Evolutionary conservation across 75 land plant genomes (phyloP), one percentile per base, ranked within the genome.

Genomic region (Selaginella tamariscina): DNA sequence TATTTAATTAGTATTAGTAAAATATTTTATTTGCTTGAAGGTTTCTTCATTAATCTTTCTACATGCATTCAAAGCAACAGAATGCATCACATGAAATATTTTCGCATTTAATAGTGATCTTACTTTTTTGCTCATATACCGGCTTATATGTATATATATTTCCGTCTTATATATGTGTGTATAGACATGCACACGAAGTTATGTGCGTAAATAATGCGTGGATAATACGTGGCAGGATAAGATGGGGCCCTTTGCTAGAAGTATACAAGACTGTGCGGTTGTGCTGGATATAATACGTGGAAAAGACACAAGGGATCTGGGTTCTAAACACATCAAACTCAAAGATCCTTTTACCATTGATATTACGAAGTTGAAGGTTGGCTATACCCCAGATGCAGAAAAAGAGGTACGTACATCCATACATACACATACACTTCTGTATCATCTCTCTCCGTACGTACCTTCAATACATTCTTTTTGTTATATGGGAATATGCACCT

Each of bases 211-310:
- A n/a, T n/a, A n/a, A n/a, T n/a, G n/a, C n/a, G n/a, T n/a, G n/a
- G n/a, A n/a, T n/a, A n/a, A n/a, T n/a, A n/a, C n/a, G n/a, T 69
- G 30, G 65, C 82, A 88, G 93, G 93, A 88, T 73, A 88, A 88
- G 74, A 65, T 85, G 15, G 88, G 93, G 0, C 88, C 93, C 15
- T 82, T 88, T 70, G 79, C 86, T 69, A 75, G 88, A 81, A 82
- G 73, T 77, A 85, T 88, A 23, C 65, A 56, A 1, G 86, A 85
- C 66, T 85, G 88, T 57, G 79, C 93, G n/a, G 23, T 88, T 30
- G 32, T 88, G 33, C 68, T 88, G 33, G 86, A 88, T 79, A 59
- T 66, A 32, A 81, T 88, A n/a, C 72, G 84, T 26, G 93, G 93
- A 30, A 88, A 80, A 71, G 93, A 88, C 73, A 86, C 88, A 27